Evolutionary conservation across 306 rosid species (phyloP), one percentile per base, ranked within the genome.

Genomic region (Medicago ruthenica): DNA sequence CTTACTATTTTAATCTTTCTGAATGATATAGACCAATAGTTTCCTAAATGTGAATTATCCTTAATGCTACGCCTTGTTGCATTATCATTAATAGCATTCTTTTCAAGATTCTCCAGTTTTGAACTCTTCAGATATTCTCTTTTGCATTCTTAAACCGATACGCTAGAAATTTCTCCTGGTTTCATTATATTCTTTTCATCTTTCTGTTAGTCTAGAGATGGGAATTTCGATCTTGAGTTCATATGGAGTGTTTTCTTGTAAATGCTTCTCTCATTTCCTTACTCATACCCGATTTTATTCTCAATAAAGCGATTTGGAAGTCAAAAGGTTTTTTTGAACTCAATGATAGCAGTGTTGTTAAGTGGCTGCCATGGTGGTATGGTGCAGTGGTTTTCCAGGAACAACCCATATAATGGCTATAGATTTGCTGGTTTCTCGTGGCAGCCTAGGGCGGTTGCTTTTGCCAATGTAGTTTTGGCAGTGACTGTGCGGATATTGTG

Each of bases 161-260:
- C 24, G 54, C 76, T 39, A 37, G 66, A 37, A 37, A 55, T 20
- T 14, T 22, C 54, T 71, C 41, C 65, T 71, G 20, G 54, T 71
- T 71, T 71, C 21, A 20, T 8, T 39, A 54, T 37, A 70, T 8
- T 55, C 27, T 4, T 39, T 55, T 71, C 64, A 20, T 34, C 55
- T 57, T 57, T 40, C 40, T 57, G 15, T 54, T 10, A 20, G 21
- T 57, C 54, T 13, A 40, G 55, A 72, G 27, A 21, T 58, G 22
- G 27, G 24, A 24, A 27, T 24, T 59, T 59, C 6, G 17, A 59
- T 17, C 40, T 12, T 0, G 40, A 40, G 27, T 27, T 13, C 9
- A 27, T 24, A 22, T 24, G 17, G 10, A 41, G 48, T 41, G 31
- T 73, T 40, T 58, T 57, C 27, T 44, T 60, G 12, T 44, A 3